phyloP scores from a whole-genome alignment of 441 rosid genomes.

The Mallotus repandus region DNA sequence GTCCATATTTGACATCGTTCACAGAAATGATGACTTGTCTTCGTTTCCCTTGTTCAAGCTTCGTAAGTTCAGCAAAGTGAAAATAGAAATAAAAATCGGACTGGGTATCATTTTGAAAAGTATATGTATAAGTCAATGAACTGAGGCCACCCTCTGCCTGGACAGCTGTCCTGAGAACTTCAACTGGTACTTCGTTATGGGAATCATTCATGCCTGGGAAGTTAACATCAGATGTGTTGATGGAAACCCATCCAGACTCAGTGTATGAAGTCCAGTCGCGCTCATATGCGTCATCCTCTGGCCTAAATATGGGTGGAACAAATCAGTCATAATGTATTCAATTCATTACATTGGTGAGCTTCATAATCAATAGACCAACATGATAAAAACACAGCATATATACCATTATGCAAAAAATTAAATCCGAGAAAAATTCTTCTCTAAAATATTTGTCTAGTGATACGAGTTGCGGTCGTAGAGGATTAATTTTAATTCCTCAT shows the following conservation, averaged over 20 bases:
- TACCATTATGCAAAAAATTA: no score
- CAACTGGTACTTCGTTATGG: neutral
- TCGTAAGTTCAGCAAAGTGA: constrained; percentile 25
- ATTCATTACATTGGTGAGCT: no score
- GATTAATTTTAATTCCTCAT: no score
- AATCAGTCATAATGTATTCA: no score
- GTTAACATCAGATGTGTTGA: neutral
- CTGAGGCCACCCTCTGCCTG: neutral
- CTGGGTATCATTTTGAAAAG: neutral
- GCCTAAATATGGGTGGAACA: neutral
- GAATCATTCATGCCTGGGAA: neutral
- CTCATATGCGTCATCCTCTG: neutral
- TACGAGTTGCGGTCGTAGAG: no score
- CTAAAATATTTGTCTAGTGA: no score
- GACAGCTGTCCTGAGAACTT: neutral
- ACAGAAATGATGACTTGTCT: constrained; percentile 14
- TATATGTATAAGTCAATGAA: neutral
- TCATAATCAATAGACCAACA: no score
- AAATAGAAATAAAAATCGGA: constrained; percentile 7
- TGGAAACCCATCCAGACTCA: no score
- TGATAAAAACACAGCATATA: no score
- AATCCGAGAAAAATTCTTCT: no score
- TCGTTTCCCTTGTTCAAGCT: neutral
- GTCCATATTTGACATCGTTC: neutral
- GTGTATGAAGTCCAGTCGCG: neutral